phyloP scores from a whole-genome alignment of 2,329 filamentous ascomycete genomes.

The Tolypocladium ophioglossoides region DNA sequence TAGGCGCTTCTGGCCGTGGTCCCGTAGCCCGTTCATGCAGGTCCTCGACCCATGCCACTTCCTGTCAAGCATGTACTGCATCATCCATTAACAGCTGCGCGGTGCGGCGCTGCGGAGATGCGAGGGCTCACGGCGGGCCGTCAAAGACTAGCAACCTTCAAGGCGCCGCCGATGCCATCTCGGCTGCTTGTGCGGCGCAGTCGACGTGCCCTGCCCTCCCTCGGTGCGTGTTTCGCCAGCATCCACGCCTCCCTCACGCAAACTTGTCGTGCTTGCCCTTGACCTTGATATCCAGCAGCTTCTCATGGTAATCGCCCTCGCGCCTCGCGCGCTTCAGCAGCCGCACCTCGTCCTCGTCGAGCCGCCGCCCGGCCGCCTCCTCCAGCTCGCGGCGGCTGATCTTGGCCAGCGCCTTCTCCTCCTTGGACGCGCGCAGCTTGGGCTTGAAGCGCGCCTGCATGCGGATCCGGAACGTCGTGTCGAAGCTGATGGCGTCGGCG shows the following conservation, averaged over 20 bases:
- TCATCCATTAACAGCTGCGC: too few species aligned
- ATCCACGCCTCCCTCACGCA: conserved; percentile 13
- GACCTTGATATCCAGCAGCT: conserved; percentile 73
- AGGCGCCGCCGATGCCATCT: too few species aligned
- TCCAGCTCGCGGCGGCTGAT: conserved; percentile 81
- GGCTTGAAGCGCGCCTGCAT: conserved; percentile 97
- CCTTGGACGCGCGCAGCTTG: conserved; percentile 64
- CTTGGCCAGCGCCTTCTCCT: conserved; percentile 74
- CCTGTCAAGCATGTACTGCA: too few species aligned
- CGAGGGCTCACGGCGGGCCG: too few species aligned
- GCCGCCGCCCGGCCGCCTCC: conserved; percentile 60
- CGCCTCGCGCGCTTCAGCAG: conserved; percentile 70
- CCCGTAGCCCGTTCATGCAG: background rate
- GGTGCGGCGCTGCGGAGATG: too few species aligned
- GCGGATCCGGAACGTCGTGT: conserved; percentile 66
- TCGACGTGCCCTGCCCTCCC: too few species aligned
- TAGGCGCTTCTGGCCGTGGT: background rate
- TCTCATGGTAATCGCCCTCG: conserved; percentile 86
- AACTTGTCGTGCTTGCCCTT: conserved; percentile 92
- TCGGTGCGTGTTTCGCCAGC: too few species aligned
- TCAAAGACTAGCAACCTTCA: too few species aligned
- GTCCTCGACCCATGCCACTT: too few species aligned
- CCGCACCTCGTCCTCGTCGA: conserved; percentile 81
- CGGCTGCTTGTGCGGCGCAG: too few species aligned
- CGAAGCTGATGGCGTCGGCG: conserved; percentile 53